Evolutionary conservation across 768 basidiomycete species (phyloP).

Genomic region (Rhodotorula graminis): DNA sequence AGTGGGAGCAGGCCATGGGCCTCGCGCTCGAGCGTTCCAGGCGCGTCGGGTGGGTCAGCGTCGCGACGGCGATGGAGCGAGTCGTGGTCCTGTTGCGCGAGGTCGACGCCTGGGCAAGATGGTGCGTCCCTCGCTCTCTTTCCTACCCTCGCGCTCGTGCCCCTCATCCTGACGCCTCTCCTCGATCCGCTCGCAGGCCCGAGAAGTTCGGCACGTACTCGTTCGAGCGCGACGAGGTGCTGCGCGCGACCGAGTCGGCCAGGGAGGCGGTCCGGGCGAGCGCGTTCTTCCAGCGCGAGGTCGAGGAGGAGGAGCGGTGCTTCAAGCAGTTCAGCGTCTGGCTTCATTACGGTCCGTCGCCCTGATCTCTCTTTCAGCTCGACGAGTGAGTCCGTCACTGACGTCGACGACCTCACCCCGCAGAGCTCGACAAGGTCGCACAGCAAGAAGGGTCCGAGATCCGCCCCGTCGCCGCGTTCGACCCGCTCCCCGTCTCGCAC

Average conservation of each 20-base stretch:
- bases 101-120: slow-evolving; percentile 36
- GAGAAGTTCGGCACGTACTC: slow-evolving; percentile 6
- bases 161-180: not conserved
- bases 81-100: slow-evolving; percentile 38
- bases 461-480: slow-evolving; percentile 23
- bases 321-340: slow-evolving; percentile 42
- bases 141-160: not conserved
- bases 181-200: slow-evolving; percentile 12
- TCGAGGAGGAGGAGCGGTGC: slow-evolving; percentile 39
- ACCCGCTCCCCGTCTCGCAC: slow-evolving; percentile 22
- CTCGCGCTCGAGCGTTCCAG: slow-evolving; percentile 31
- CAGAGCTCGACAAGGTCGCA: slow-evolving; percentile 40
- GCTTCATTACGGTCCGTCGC: slow-evolving; percentile 39
- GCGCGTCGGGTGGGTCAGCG: slow-evolving; percentile 28
- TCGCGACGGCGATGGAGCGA: slow-evolving; percentile 40
- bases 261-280: slow-evolving; percentile 12
- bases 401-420: too few species aligned
- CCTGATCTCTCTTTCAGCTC: not conserved
- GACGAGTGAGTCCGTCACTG: too few species aligned
- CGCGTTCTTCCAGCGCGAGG: slow-evolving; percentile 24
- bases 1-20: slow-evolving; percentile 41
- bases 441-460: slow-evolving; percentile 26
- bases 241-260: slow-evolving; percentile 19
- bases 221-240: not conserved
- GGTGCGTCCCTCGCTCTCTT: slow-evolving; percentile 16